phyloP scores from a whole-genome alignment of 139 green algal genomes.

The Haematococcus lacustris region DNA sequence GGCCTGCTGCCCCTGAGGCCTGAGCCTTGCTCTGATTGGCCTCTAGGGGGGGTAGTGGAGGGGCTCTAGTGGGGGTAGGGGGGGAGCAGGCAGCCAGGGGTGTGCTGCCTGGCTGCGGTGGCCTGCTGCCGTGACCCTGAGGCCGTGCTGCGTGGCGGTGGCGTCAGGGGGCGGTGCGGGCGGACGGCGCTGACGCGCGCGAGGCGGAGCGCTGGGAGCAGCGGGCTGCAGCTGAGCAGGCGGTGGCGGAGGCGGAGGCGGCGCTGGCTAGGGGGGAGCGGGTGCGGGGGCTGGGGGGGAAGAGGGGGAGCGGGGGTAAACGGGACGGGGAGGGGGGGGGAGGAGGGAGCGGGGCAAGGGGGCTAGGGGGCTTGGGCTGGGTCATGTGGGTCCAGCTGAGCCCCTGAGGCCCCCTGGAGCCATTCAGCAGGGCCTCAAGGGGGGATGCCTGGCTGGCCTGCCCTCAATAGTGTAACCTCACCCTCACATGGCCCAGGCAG shows the following conservation, averaged over 20 bases:
- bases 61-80: too few species aligned
- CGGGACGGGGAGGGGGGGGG: not conserved
- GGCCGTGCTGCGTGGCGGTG: not conserved
- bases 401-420: too few species aligned
- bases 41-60: too few species aligned
- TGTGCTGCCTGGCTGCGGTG: conserved; percentile 2
- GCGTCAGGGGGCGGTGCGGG: not conserved
- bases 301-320: not conserved
- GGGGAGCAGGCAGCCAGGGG: too few species aligned
- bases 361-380: not conserved
- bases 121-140: not conserved
- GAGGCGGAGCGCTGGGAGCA: conserved; percentile 46
- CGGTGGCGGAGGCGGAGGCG: conserved; percentile 10
- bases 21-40: too few species aligned
- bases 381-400: not conserved
- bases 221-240: conserved; percentile 39
- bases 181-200: conserved; percentile 34
- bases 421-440: not conserved
- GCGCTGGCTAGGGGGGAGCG: not conserved
- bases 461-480: not conserved
- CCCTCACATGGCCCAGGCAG: too few species aligned
- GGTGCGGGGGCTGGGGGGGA: not conserved
- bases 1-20: too few species aligned
- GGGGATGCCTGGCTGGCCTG: not conserved
- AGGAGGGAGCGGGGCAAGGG: not conserved